Percentiles rank a stretch among this genome's conserved stretches.
These are phyloP conservation scores for Pulveroboletus frians DNA, from an alignment of 768 basidiomycete genomes.

Conservation along the genomic window DNA sequence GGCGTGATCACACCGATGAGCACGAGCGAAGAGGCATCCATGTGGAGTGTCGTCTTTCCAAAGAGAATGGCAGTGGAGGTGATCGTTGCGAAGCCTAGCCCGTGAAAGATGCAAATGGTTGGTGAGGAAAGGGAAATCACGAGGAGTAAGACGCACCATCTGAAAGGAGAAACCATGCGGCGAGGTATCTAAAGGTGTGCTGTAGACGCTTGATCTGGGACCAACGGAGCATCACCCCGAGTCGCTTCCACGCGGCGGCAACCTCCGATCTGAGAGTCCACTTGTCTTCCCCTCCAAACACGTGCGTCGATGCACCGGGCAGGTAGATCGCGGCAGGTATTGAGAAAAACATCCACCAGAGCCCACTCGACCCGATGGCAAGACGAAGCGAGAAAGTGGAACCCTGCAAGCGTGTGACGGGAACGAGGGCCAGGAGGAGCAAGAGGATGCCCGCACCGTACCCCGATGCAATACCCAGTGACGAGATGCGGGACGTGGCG, in stretches of 20 bases:
- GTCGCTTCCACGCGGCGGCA: slow-evolving; percentile 63
- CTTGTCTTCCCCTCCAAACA: slow-evolving; percentile 5
- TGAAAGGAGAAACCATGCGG: slow-evolving; percentile 91
- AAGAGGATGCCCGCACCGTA: slow-evolving; percentile 79
- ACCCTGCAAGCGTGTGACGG: slow-evolving; percentile 67
- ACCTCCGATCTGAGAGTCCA: slow-evolving; percentile 55
- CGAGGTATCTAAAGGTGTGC: slow-evolving; percentile 85
- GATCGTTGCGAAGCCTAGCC: slow-evolving; percentile 81
- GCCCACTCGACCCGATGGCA: slow-evolving; percentile 78
- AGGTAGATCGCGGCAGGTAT: slow-evolving; percentile 75
- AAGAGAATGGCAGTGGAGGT: slow-evolving; percentile 90
- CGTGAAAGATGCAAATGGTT: too few species aligned
- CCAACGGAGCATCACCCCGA: slow-evolving; percentile 71
- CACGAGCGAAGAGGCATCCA: slow-evolving; percentile 73
- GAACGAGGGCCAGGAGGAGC: slow-evolving; percentile 69
- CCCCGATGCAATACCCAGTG: slow-evolving; percentile 79
- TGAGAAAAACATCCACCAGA: slow-evolving; percentile 85
- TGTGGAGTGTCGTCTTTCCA: slow-evolving; percentile 80
- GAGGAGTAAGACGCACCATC: slow-evolving; percentile 54
- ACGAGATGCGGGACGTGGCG: slow-evolving; percentile 80
- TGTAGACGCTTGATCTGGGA: slow-evolving; percentile 66
- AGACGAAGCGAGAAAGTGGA: slow-evolving; percentile 76
- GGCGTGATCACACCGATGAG: slow-evolving; percentile 79
- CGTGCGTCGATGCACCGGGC: slow-evolving; percentile 34
- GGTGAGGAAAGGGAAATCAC: not conserved